phyloP scores from a whole-genome alignment of 108 stramenopile genomes.

The Cyclotella atomus region DNA sequence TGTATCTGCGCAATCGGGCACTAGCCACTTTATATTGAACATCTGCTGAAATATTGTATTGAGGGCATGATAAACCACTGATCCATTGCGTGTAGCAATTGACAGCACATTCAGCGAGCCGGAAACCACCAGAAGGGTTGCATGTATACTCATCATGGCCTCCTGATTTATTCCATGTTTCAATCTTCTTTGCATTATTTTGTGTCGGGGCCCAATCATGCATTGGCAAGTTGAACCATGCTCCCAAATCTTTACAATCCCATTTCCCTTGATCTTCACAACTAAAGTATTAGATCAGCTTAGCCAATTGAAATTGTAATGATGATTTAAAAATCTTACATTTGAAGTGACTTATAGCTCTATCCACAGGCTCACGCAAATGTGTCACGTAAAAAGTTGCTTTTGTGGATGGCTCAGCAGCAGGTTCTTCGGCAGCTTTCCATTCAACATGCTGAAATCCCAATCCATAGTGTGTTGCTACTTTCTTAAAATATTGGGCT shows the following conservation, averaged over 20 bases:
- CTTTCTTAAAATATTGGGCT: constrained; percentile 15
- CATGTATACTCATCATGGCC: constrained; percentile 18
- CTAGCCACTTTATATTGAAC: constrained; percentile 27
- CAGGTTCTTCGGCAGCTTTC: constrained; percentile 24
- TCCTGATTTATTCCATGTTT: constrained; percentile 30
- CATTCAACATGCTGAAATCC: constrained; percentile 2
- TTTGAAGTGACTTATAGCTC: constrained; percentile 31
- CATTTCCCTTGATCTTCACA: constrained; percentile 46
- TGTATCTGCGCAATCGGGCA: constrained; percentile 35
- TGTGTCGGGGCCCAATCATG: constrained; percentile 27
- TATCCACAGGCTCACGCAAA: constrained; percentile 24
- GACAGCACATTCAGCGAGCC: constrained; percentile 40
- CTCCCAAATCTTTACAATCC: constrained; percentile 31
- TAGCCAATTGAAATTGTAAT: too few relatives aligned
- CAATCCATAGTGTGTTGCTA: constrained; percentile 25
- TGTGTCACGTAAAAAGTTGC: constrained; percentile 33
- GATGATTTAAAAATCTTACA: background rate
- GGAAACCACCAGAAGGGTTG: background rate
- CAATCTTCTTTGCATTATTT: constrained; percentile 27
- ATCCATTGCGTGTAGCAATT: constrained; percentile 53
- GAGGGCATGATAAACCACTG: constrained; percentile 33
- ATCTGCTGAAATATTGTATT: constrained; percentile 20
- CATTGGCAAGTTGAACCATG: background rate
- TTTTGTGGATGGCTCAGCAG: background rate
- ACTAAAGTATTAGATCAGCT: too few relatives aligned